A percentile compares a stretch with the other conserved stretches of the same genome.
phyloP scores from a whole-genome alignment of 2,329 filamentous ascomycete species.

The Phyllosticta ampelicida region DNA sequence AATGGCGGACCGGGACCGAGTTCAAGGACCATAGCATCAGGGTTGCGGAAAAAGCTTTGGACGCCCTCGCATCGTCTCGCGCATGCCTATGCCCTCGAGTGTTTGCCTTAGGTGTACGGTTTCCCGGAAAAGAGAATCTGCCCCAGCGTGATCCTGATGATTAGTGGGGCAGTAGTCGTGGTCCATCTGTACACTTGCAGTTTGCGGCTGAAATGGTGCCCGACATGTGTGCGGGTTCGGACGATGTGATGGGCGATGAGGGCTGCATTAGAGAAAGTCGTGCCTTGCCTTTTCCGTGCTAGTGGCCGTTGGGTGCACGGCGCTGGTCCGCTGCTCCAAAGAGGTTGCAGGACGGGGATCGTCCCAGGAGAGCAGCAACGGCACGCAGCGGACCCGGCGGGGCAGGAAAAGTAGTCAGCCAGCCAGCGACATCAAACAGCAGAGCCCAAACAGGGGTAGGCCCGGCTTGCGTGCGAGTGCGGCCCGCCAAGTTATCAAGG shows the following conservation, averaged over 20 bases:
- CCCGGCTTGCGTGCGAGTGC: not conserved
- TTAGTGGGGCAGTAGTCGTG: not conserved
- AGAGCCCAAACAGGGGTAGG: not conserved
- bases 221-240: not conserved
- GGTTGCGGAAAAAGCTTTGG: not conserved
- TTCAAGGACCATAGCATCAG: not conserved
- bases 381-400: not conserved
- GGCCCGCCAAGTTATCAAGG: not conserved
- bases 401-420: not conserved
- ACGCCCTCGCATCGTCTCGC: not conserved
- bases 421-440: not conserved
- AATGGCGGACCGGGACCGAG: not conserved
- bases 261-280: not conserved
- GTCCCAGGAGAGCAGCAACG: not conserved
- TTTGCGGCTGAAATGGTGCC: not conserved
- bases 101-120: not conserved
- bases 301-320: not conserved
- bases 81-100: not conserved
- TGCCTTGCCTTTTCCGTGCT: not conserved
- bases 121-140: not conserved
- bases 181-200: not conserved
- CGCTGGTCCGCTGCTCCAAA: not conserved
- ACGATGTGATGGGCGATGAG: not conserved
- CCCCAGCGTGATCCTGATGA: not conserved
- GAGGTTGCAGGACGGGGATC: not conserved